A percentile compares a stretch with the other conserved stretches of the same genome.
Evolutionary conservation across 2,329 filamentous ascomycete genomes (phyloP).

Genomic region (Neofusicoccum ribis): DNA sequence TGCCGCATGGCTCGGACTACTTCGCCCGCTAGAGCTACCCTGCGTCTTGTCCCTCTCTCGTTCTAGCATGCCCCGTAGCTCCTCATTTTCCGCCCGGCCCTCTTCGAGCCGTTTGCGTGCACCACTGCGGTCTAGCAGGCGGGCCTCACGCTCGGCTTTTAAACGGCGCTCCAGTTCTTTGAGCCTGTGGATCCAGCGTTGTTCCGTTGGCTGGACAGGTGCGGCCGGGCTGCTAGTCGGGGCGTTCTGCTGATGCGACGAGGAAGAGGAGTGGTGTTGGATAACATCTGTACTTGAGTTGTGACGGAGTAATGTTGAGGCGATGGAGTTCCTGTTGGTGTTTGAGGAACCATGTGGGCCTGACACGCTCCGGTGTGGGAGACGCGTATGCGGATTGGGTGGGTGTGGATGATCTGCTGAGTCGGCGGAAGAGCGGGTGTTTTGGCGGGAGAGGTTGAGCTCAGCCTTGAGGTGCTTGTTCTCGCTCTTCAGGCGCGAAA

Average conservation of each 20-base stretch:
- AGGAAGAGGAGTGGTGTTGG: constrained; percentile 48
- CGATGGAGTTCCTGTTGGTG: constrained; percentile 45
- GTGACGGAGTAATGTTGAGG: constrained; percentile 56
- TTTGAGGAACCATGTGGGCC: constrained; percentile 3
- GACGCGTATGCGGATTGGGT: constrained; percentile 25
- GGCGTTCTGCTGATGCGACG: constrained; percentile 30
- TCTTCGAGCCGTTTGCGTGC: constrained; percentile 79
- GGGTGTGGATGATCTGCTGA: constrained; percentile 22
- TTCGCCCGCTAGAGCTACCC: constrained; percentile 9
- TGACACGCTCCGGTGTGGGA: constrained; percentile 24
- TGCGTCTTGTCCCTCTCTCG: constrained; percentile 46
- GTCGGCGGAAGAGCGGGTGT: constrained; percentile 31
- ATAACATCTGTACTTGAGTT: constrained; percentile 5
- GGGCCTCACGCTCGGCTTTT: constrained; percentile 84
- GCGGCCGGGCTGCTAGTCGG: constrained; percentile 25
- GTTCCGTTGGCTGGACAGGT: constrained; percentile 55
- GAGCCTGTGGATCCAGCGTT: constrained; percentile 81
- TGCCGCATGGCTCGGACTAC: constrained; percentile 7
- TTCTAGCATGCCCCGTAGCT: constrained; percentile 66
- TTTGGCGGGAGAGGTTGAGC: constrained; percentile 63
- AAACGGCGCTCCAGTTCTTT: constrained; percentile 85
- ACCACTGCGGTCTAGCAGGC: constrained; percentile 79
- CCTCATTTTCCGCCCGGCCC: constrained; percentile 71
- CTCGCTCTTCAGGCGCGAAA: constrained; percentile 60
- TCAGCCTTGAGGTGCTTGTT: constrained; percentile 63